Evolutionary conservation across 345 rosid genomes (phyloP), one percentile per base, ranked within the genome.

Genomic region (Lepidium sativum): DNA sequence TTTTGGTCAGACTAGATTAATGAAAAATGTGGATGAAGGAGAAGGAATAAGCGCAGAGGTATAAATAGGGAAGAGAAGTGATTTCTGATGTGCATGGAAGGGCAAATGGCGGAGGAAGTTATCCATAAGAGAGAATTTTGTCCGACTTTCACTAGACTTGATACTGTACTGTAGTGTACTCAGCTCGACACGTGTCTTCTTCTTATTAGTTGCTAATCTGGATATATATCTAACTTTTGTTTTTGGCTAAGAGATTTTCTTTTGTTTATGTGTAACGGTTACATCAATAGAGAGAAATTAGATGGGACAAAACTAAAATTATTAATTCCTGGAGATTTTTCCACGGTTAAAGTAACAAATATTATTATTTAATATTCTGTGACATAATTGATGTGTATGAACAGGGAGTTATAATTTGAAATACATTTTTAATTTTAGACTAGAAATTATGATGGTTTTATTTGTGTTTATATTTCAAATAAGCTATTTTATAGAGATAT

Each of bases 101-200:
- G 71, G 71, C 55, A 67, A 67, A 54, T 67, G 71, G 71, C 71
- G 55, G 65, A 48, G 41, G 31, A 17, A 54, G 50, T 60, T 61
- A 61, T 61, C 66, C 54, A 61, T 33, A 25, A 25, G 29, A 25
- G 29, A 25, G 29, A 25, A 25, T 43, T 29, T 20, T 25, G 35
- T 23, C 34, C 17, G 17, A 27, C 11, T 17, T 31, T 34, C 27
- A 48, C 15, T 37, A 60, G 65, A 41, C 2, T 42, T 31, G 15
- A 15, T 15, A 11, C 6, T 29, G 27, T 59, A 15, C 34, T 34
- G 2, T 11, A 12, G 10, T 35, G 18, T 38, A 56, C 63, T 12
- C 34, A 5, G 2, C 3, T 58, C 3, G 11, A 44, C 66, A 61
- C 54, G 54, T 61, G 66, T 61, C 43, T 12, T 6, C 20, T 3